phyloP scores from a whole-genome alignment of 306 rosid genomes.

The Urtica urens region DNA sequence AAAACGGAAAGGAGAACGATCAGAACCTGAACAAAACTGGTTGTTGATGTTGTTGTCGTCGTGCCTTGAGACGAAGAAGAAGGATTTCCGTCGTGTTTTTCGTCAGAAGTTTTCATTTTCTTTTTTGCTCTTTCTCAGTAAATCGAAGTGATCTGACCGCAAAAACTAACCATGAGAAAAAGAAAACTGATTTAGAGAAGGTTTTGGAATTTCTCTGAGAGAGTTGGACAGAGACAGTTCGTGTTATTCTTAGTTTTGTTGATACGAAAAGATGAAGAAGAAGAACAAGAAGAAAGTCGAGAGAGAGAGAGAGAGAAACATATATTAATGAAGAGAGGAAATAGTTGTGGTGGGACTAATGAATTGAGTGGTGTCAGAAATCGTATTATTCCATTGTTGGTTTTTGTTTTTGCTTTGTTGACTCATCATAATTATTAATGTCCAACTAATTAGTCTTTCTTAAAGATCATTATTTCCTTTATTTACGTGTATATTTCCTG shows the following conservation, averaged over 20 bases:
- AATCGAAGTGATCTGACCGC: constrained; percentile 8
- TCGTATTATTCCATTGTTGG: no score
- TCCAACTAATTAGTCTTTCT: no score
- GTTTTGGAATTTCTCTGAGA: neutral
- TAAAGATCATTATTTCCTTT: no score
- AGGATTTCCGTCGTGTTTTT: constrained; percentile 25
- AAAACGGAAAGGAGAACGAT: constrained; percentile 11
- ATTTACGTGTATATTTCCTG: no score
- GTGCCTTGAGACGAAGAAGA: constrained; percentile 24
- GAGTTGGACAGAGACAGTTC: neutral
- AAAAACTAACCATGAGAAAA: constrained; percentile 1
- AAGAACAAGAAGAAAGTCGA: neutral
- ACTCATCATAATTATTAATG: no score
- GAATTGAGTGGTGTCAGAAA: no score
- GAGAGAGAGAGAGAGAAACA: constrained; percentile 6
- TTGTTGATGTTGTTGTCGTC: no score
- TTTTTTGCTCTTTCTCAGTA: neutral
- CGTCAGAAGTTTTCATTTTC: constrained; percentile 36
- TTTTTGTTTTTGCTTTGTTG: no score
- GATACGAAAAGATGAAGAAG: neutral
- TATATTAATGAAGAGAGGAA: constrained; percentile 28
- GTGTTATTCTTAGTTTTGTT: neutral
- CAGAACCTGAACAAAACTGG: constrained; percentile 26
- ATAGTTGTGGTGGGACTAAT: neutral
- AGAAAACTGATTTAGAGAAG: neutral